These are phyloP conservation scores for Trebouxia sp. DNA, from an alignment of 139 green algal genomes.

Conservation along the genomic window DNA sequence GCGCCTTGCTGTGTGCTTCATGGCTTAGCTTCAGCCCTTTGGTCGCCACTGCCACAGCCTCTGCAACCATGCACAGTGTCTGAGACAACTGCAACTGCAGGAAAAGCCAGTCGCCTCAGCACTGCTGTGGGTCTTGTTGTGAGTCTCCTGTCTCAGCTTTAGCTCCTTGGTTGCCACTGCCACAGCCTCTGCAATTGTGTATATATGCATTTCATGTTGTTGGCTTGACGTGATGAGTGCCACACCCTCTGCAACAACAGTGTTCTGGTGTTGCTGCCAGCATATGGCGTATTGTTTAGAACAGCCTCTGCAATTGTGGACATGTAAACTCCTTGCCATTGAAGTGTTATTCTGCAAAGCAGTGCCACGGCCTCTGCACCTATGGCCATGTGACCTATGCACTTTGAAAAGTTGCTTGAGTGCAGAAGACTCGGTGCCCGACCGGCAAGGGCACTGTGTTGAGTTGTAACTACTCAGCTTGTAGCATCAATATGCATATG, in stretches of 20 bases:
- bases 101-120: neutral
- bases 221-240: too few species aligned
- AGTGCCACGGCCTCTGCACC: slow-evolving; percentile 9
- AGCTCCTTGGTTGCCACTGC: slow-evolving; percentile 29
- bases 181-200: neutral
- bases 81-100: neutral
- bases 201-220: too few species aligned
- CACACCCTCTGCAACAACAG: too few species aligned
- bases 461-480: too few species aligned
- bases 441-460: too few species aligned
- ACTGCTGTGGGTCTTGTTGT: neutral
- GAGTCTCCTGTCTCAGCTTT: slow-evolving; percentile 7
- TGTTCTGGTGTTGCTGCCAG: neutral
- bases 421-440: too few species aligned
- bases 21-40: slow-evolving; percentile 28
- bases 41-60: neutral
- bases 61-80: neutral
- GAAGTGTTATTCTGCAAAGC: too few species aligned
- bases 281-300: too few species aligned
- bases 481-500: too few species aligned
- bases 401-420: too few species aligned
- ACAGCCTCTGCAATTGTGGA: neutral
- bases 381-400: too few species aligned
- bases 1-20: slow-evolving; percentile 16
- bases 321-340: too few species aligned